Percentiles rank a stretch among this genome's conserved stretches.
These are phyloP conservation scores for Dryadomyces sulphureus DNA, from an alignment of 2,329 filamentous ascomycete species.

Conservation along the genomic window DNA sequence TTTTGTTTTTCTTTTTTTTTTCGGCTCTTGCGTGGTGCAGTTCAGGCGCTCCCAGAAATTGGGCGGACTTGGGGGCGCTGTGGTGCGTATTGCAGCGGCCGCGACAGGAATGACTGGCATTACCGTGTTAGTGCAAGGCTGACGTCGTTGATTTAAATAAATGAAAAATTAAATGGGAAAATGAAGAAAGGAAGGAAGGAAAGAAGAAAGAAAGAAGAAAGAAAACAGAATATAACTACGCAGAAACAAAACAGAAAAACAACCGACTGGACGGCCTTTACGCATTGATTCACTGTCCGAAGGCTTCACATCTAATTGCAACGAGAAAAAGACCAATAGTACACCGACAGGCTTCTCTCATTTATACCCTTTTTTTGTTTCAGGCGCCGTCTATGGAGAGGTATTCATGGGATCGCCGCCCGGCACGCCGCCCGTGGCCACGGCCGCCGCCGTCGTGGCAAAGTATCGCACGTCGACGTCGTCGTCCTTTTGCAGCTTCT, in stretches of 20 bases:
- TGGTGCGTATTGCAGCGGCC: too few species aligned
- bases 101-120: too few species aligned
- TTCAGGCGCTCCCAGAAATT: too few species aligned
- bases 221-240: not conserved
- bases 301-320: too few species aligned
- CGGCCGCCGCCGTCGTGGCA: constrained; percentile 72
- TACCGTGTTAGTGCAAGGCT: too few species aligned
- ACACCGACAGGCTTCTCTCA: constrained; percentile 16
- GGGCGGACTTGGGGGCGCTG: too few species aligned
- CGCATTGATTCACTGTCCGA: too few species aligned
- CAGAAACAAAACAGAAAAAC: not conserved
- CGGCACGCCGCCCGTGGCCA: constrained; percentile 28
- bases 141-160: too few species aligned
- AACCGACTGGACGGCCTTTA: too few species aligned
- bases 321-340: not conserved
- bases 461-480: constrained; percentile 98
- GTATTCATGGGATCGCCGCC: constrained; percentile 50
- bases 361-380: constrained; percentile 9
- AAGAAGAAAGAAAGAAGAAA: not conserved
- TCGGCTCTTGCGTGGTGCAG: too few species aligned
- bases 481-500: constrained; percentile 92
- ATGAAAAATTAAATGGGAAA: not conserved
- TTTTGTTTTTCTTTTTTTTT: too few species aligned
- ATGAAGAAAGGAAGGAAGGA: not conserved
- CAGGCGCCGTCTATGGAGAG: constrained; percentile 40